Evolutionary conservation across 2,329 filamentous ascomycete species (phyloP), one percentile per base, ranked within the genome.

Genomic region (Alternaria infectoria): DNA sequence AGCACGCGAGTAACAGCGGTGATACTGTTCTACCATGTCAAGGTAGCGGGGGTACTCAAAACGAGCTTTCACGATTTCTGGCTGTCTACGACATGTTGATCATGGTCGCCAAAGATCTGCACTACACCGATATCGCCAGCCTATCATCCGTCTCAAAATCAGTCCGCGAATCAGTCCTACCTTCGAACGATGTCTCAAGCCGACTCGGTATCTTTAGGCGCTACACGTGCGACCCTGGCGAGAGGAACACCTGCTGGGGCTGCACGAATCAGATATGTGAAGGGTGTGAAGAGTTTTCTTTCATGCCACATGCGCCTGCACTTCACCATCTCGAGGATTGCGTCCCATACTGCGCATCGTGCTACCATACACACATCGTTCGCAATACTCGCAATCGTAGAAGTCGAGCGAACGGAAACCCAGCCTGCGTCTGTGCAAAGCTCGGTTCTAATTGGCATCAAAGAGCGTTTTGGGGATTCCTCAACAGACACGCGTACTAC

Each of bases 31-130:
- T n/a, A 46, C 25, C 46, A 17, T 66, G 64, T 9, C 28, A 62
- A 45, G 50, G 59, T 23, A 32, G 32, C 5, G 23, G 11, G 0
- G 67, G 66, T 5, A 49, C 54, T 21, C 46, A 64, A 13, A 65
- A 56, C 4, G 51, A 50, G n/a, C 60, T 77, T 6, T 59, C 74
- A 11, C 63, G 70, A 4, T 76, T 77, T 40, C 56, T 77, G n/a
- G 49, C 61, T n/a, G 65, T 71, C 19, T 77, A 77, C 57, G 75
- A 77, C 49, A 71, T 77, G 44, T 61, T 77, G 4, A 69, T 77
- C 15, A 55, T 70, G 5, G 66, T 77, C 30, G 54, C 62, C 4
- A 43, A 68, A 40, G n/a, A 76, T n/a, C 65, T 77, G 3, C 74
- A 77, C 59, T 76, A 72, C 62, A 17, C 56, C 11, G 75, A 77